Evolutionary conservation across 2,329 filamentous ascomycete genomes (phyloP).

Genomic region (Aspergillus sp.): DNA sequence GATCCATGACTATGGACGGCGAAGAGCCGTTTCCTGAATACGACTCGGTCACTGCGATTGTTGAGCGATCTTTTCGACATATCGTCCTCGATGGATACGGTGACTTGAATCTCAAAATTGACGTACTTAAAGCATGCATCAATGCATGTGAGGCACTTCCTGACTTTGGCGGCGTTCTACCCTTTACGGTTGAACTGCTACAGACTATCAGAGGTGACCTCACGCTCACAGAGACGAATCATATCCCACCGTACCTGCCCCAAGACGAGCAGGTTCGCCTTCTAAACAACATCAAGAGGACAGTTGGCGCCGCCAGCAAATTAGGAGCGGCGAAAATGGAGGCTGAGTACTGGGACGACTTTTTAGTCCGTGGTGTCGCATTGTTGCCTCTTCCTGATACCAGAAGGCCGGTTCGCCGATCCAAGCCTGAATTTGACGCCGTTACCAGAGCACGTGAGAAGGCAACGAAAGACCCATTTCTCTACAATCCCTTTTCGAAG

Average conservation of each 20-base stretch:
- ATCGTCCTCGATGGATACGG: conserved; percentile 62
- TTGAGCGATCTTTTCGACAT: conserved; percentile 47
- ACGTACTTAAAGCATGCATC: conserved; percentile 84
- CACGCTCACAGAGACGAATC: conserved; percentile 67
- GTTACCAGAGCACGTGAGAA: conserved; percentile 40
- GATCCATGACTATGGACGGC: conserved; percentile 18
- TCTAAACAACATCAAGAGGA: conserved; percentile 82
- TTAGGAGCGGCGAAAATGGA: conserved; percentile 68
- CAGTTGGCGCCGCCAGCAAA: conserved; percentile 71
- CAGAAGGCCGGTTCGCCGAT: conserved; percentile 66
- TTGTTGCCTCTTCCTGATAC: conserved; percentile 63
- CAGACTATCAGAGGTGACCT: conserved; percentile 74
- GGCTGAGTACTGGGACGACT: conserved; percentile 96
- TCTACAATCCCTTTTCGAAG: conserved; percentile 91
- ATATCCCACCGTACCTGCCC: conserved; percentile 68
- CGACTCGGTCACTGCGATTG: conserved; percentile 38
- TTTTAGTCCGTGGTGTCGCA: conserved; percentile 75
- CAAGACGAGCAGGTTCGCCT: conserved; percentile 83
- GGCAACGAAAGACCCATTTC: conserved; percentile 70
- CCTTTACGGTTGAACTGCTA: conserved; percentile 80
- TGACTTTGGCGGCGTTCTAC: conserved; percentile 85
- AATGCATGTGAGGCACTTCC: conserved; percentile 92
- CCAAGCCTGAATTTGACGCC: conserved; percentile 50
- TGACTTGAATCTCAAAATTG: conserved; percentile 75
- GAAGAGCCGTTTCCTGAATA: conserved; percentile 23